Conservation (phyloP, 331 rosid species). For the Arachis monticola region DNA sequence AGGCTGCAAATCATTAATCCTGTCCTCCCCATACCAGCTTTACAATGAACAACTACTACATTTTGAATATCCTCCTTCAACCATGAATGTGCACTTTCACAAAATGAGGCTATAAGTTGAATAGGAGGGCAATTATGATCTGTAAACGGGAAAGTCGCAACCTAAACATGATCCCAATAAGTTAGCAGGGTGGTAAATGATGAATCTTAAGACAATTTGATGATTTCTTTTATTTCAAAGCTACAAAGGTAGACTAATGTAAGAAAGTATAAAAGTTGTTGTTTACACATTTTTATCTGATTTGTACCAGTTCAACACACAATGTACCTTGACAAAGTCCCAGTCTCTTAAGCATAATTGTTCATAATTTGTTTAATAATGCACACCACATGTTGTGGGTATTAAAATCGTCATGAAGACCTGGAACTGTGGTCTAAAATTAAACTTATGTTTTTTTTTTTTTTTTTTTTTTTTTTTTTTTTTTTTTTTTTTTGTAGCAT, state of each 20-base stretch:
- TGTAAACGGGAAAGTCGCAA: constrained; percentile 89
- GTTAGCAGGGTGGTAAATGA: constrained; percentile 34
- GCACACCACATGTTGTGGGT: not conserved
- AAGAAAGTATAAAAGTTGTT: not conserved
- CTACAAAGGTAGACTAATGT: not conserved
- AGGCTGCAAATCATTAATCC: constrained; percentile 96
- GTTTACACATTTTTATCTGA: constrained; percentile 6
- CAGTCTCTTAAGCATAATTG: not conserved
- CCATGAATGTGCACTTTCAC: constrained; percentile 94
- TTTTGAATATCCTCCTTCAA: constrained; percentile 92
- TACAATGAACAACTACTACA: constrained; percentile 95
- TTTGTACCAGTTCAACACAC: not conserved
- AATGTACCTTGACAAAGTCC: constrained; percentile 8
- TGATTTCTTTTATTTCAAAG: not conserved
- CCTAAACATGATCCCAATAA: constrained; percentile 61
- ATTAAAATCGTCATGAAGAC: constrained; percentile 25
- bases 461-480: no score
- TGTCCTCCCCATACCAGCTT: constrained; percentile 98
- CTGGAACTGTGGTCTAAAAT: constrained; percentile 3
- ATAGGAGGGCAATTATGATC: constrained; percentile 97
- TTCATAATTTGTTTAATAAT: not conserved
- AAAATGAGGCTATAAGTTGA: constrained; percentile 79
- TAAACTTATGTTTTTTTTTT: not conserved
- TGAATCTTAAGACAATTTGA: constrained; percentile 27
- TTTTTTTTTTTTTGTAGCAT: not conserved